These are phyloP conservation scores for Teratosphaeria zuluensis DNA, from an alignment of 2,329 filamentous ascomycete species.

Conservation along the genomic window DNA sequence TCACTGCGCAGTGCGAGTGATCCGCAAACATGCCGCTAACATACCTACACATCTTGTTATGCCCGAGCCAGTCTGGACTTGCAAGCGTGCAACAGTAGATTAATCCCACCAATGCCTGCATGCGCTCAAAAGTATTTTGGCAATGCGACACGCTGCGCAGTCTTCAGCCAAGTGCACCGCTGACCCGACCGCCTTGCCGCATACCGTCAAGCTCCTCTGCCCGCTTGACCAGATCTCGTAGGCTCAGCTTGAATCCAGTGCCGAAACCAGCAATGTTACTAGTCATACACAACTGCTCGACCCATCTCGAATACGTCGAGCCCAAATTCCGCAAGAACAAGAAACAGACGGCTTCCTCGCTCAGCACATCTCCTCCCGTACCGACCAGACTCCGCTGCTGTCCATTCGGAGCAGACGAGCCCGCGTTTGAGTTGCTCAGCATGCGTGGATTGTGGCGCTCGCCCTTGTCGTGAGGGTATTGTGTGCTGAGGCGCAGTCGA, in stretches of 20 bases:
- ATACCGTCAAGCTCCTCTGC: conserved; percentile 12
- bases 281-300: conserved; percentile 17
- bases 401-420: neutral
- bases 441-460: neutral
- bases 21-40: neutral
- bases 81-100: neutral
- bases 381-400: conserved; percentile 4
- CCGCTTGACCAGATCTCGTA: conserved; percentile 18
- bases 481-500: conserved; percentile 11
- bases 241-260: conserved; percentile 19
- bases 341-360: conserved; percentile 22
- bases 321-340: conserved; percentile 22
- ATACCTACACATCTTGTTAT: neutral
- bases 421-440: conserved; percentile 3
- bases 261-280: conserved; percentile 25
- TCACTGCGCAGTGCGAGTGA: neutral
- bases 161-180: neutral
- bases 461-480: conserved; percentile 1
- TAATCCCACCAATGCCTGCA: neutral
- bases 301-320: conserved; percentile 14
- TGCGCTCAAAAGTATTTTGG: neutral
- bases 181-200: neutral
- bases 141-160: neutral
- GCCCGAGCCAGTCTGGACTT: neutral
- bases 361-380: conserved; percentile 9